Evolutionary conservation across 345 rosid species (phyloP).

Genomic region (Syzygium jambos): DNA sequence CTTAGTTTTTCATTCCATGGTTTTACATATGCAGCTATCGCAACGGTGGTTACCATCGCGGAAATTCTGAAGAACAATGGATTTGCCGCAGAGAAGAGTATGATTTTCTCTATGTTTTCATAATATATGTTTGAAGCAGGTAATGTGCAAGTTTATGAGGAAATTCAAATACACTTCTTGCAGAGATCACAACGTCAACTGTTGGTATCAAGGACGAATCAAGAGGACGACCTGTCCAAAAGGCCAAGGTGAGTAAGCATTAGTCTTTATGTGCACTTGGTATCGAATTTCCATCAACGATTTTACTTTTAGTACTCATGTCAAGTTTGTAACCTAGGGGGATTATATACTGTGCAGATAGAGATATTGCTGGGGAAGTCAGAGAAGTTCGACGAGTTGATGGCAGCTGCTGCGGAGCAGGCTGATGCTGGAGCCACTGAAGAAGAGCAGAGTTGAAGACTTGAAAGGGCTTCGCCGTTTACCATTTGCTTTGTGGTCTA

Average conservation of each 20-base stretch:
- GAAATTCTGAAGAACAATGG: conserved; percentile 87
- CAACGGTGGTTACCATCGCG: conserved; percentile 74
- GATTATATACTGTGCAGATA: conserved; percentile 25
- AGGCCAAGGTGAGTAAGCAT: conserved; percentile 53
- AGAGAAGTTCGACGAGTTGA: conserved; percentile 77
- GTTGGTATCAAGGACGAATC: conserved; percentile 77
- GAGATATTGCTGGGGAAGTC: conserved; percentile 73
- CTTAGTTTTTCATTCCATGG: background rate
- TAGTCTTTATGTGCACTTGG: background rate
- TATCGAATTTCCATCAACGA: background rate
- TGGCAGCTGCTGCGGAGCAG: conserved; percentile 71
- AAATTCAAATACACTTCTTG: background rate
- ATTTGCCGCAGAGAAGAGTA: conserved; percentile 83
- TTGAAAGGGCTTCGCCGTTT: conserved; percentile 6
- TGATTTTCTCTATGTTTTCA: conserved; percentile 8
- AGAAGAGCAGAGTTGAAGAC: conserved; percentile 32
- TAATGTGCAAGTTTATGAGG: background rate
- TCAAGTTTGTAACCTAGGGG: background rate
- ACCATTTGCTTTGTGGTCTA: background rate
- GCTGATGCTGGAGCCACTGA: conserved; percentile 12
- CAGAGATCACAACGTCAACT: conserved; percentile 70
- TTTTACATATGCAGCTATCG: conserved; percentile 54
- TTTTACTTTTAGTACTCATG: background rate
- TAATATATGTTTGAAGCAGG: background rate
- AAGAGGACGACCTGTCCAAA: conserved; percentile 73